These are phyloP conservation scores for Clitopilus hobsonii DNA, from an alignment of 768 basidiomycete species.

Conservation along the genomic window DNA sequence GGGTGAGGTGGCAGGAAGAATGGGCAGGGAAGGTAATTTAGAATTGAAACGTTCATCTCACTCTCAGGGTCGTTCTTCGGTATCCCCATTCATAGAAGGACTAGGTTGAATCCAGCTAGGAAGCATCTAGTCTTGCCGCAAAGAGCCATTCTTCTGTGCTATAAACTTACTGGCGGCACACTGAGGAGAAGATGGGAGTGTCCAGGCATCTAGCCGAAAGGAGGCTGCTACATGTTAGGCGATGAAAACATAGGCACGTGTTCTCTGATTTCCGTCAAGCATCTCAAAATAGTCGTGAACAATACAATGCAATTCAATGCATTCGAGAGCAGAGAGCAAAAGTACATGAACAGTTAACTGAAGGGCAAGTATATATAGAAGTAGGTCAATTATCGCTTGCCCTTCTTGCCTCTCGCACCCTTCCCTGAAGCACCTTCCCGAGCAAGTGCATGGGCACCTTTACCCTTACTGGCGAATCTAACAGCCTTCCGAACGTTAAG, in stretches of 20 bases:
- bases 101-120: background rate
- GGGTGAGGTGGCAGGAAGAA: background rate
- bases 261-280: too few relatives aligned
- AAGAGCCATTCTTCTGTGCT: too few relatives aligned
- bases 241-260: background rate
- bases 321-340: background rate
- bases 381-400: conserved; percentile 18
- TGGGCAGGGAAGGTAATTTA: background rate
- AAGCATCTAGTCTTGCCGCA: too few relatives aligned
- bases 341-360: background rate
- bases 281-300: too few relatives aligned
- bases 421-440: conserved; percentile 29
- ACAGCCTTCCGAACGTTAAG: conserved; percentile 91
- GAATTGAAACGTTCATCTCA: background rate
- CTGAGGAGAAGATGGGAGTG: background rate
- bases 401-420: conserved; percentile 22
- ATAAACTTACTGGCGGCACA: too few relatives aligned
- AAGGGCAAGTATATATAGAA: background rate
- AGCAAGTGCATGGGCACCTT: conserved; percentile 57
- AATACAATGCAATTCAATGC: background rate
- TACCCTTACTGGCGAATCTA: conserved; percentile 64
- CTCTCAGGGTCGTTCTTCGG: background rate
- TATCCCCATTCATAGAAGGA: background rate
- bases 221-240: background rate
- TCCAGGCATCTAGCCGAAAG: background rate